Evolutionary conservation across 495 filamentous ascomycete genomes (phyloP).

Genomic region (Glarea lozoyensis): DNA sequence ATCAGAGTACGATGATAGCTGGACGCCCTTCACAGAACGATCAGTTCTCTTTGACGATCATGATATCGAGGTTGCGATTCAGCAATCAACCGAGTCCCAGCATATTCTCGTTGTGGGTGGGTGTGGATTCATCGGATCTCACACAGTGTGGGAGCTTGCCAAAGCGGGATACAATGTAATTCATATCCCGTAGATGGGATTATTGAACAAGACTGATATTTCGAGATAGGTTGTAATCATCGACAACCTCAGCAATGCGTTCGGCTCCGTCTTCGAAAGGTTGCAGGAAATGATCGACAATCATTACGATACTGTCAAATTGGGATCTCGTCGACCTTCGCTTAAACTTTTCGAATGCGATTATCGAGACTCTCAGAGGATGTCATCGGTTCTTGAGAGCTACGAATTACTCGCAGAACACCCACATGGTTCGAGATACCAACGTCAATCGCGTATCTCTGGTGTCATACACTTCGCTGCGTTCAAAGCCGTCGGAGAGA

Average conservation of each 20-base stretch:
- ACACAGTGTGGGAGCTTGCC: conserved; percentile 39
- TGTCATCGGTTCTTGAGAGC: conserved; percentile 32
- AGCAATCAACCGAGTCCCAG: conserved; percentile 21
- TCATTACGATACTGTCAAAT: conserved; percentile 42
- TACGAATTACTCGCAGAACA: conserved; percentile 3
- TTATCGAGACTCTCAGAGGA: conserved; percentile 40
- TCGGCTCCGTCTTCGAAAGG: conserved; percentile 41
- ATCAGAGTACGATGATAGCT: conserved; percentile 7
- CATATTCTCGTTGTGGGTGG: conserved; percentile 41
- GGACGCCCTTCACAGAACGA: conserved; percentile 10
- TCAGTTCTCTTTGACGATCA: conserved; percentile 20
- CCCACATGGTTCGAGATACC: not conserved
- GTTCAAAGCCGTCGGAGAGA: conserved; percentile 23
- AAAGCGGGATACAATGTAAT: conserved; percentile 19
- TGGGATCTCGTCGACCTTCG: conserved; percentile 5
- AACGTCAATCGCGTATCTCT: conserved; percentile 14
- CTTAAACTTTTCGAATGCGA: conserved; percentile 49
- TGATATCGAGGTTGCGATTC: conserved; percentile 14
- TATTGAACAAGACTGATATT: not conserved
- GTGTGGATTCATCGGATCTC: conserved; percentile 44
- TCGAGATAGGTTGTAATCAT: conserved; percentile 20
- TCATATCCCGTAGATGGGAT: not conserved
- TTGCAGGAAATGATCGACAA: conserved; percentile 39
- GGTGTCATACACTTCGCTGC: conserved; percentile 20
- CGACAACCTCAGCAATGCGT: conserved; percentile 25